Conservation (phyloP, 2,329 filamentous ascomycete species). For the Botrytis aclada region DNA sequence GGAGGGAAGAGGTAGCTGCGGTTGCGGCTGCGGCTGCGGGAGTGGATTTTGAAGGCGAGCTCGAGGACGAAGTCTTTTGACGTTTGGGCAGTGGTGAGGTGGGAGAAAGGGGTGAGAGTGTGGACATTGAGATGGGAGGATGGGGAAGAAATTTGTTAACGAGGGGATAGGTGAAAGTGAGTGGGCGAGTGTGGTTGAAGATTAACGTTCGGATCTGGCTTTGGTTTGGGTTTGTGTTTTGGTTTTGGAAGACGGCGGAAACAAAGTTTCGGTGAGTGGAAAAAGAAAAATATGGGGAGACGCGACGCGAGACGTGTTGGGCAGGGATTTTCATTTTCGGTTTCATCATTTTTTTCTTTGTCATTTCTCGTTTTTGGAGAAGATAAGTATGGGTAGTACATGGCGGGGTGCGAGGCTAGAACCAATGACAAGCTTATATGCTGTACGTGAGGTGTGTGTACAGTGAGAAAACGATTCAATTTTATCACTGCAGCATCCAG, state of each 20-base stretch:
- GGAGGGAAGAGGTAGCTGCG: conserved; percentile 4
- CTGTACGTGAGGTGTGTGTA: neutral
- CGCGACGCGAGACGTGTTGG: conserved; percentile 16
- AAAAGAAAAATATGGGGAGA: conserved; percentile 18
- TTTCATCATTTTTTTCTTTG: neutral
- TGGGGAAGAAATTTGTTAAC: neutral
- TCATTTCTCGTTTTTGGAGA: neutral
- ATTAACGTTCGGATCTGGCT: neutral
- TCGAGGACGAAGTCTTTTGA: conserved; percentile 15
- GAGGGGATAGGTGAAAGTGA: neutral
- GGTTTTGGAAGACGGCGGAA: neutral
- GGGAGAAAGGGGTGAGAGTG: neutral
- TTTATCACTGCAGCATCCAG: neutral
- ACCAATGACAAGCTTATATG: neutral
- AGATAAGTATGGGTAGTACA: neutral
- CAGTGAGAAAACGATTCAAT: neutral
- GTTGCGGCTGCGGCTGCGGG: neutral
- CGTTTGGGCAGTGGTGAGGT: conserved; percentile 20
- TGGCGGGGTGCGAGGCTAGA: neutral
- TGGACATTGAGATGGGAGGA: conserved; percentile 1
- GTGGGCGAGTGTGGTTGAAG: neutral
- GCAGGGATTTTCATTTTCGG: neutral
- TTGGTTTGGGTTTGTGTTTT: neutral
- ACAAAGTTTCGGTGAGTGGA: conserved; percentile 11
- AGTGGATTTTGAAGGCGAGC: neutral